phyloP scores from a whole-genome alignment of 768 basidiomycete species.

The Mycena vitilis region DNA sequence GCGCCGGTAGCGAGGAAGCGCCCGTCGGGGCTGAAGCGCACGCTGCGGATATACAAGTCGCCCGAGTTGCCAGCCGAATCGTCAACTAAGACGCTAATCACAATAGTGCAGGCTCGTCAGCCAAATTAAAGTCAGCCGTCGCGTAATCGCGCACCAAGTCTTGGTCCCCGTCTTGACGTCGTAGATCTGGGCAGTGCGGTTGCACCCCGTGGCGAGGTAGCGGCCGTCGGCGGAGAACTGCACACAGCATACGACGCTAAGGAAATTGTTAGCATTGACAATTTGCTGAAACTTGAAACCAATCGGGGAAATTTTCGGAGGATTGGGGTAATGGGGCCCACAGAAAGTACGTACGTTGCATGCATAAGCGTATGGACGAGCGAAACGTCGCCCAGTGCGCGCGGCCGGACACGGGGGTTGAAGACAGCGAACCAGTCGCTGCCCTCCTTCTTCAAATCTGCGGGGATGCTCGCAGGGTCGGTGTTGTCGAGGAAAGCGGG shows the following conservation, averaged over 20 bases:
- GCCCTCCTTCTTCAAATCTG: slow-evolving; percentile 74
- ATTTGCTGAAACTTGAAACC: too few species aligned
- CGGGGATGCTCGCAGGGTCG: slow-evolving; percentile 57
- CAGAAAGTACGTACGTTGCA: slow-evolving; percentile 67
- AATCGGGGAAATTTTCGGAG: not conserved
- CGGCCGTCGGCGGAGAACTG: slow-evolving; percentile 95
- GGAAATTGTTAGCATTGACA: not conserved
- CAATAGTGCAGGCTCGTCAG: not conserved
- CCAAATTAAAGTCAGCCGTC: slow-evolving; percentile 3
- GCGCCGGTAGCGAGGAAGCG: slow-evolving; percentile 94
- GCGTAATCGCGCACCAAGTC: slow-evolving; percentile 72
- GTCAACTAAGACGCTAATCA: slow-evolving; percentile 77
- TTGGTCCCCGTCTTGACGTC: slow-evolving; percentile 90
- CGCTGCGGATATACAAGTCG: slow-evolving; percentile 94
- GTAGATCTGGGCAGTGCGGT: slow-evolving; percentile 94
- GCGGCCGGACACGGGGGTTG: slow-evolving; percentile 74
- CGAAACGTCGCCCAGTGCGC: slow-evolving; percentile 73
- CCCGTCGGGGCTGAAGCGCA: slow-evolving; percentile 94
- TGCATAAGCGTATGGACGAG: slow-evolving; percentile 87
- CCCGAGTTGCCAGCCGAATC: slow-evolving; percentile 78
- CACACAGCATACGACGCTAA: slow-evolving; percentile 84
- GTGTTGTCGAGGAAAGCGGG: slow-evolving; percentile 60
- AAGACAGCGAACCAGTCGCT: slow-evolving; percentile 88
- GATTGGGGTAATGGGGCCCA: not conserved
- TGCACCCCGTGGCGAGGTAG: slow-evolving; percentile 92